Conservation (phyloP, 1,284 basidiomycete genomes). For the Cryptococcus hybrid region DNA sequence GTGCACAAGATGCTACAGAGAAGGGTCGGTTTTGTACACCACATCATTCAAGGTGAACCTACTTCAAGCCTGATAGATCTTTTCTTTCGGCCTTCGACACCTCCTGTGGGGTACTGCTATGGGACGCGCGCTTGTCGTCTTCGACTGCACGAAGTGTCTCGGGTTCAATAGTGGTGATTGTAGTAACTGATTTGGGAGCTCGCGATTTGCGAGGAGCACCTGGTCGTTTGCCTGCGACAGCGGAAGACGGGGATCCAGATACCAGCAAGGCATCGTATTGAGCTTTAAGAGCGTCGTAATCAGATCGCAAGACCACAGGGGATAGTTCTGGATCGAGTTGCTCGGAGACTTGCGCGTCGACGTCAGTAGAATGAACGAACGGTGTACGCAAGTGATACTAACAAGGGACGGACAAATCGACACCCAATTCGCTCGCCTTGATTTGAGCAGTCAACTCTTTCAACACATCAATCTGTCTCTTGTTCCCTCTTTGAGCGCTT, state of each 20-base stretch:
- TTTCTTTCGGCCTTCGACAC: slow-evolving; percentile 25
- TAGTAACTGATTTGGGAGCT: background rate
- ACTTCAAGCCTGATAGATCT: slow-evolving; percentile 45
- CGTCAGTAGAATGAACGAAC: background rate
- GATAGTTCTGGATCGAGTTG: slow-evolving; percentile 24
- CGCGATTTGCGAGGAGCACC: background rate
- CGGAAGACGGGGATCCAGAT: background rate
- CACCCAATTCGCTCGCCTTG: slow-evolving; percentile 5
- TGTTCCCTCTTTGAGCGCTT: slow-evolving; percentile 23
- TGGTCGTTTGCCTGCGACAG: background rate
- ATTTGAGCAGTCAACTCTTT: slow-evolving; percentile 22
- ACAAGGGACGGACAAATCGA: slow-evolving; percentile 1
- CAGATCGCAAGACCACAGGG: slow-evolving; percentile 25
- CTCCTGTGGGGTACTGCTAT: background rate
- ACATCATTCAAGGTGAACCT: slow-evolving; percentile 4
- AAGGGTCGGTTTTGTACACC: background rate
- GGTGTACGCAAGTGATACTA: background rate
- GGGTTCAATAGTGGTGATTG: background rate
- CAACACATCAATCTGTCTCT: slow-evolving; percentile 32
- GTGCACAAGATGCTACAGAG: slow-evolving; percentile 42
- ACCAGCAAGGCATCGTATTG: slow-evolving; percentile 33
- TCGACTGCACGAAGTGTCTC: background rate
- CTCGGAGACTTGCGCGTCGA: background rate
- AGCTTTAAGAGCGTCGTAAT: slow-evolving; percentile 40
- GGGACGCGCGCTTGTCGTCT: background rate